Percentiles rank a stretch among this genome's conserved stretches.
These are phyloP conservation scores for Pseudozyma tsukubaensis DNA, from an alignment of 1,284 basidiomycete genomes.

Conservation along the genomic window DNA sequence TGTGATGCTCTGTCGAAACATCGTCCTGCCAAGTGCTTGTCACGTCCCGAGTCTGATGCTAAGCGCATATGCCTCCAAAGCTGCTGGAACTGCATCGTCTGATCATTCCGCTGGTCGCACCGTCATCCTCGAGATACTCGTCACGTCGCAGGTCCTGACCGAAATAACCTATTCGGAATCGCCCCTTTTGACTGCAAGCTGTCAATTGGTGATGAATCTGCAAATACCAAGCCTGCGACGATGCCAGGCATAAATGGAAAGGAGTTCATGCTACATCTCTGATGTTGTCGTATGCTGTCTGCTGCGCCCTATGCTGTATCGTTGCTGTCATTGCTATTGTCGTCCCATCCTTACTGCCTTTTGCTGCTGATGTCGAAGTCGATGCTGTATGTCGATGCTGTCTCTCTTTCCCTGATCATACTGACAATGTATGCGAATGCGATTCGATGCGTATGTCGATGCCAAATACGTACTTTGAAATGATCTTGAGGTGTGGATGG, in stretches of 20 bases:
- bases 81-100: too few species aligned
- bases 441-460: constrained; percentile 12
- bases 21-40: too few species aligned
- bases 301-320: neutral
- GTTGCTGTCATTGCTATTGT: neutral
- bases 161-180: too few species aligned
- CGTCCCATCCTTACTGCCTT: too few species aligned
- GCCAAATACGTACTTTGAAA: constrained; percentile 47
- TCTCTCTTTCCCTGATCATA: constrained; percentile 1
- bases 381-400: constrained; percentile 1
- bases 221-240: neutral
- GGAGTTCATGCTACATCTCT: neutral
- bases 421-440: constrained; percentile 9
- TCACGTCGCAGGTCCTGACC: too few species aligned
- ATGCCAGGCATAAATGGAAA: neutral
- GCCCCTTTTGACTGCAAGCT: neutral
- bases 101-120: too few species aligned
- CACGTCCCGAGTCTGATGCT: too few species aligned
- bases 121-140: too few species aligned
- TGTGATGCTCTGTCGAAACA: too few species aligned
- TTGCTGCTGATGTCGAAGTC: neutral
- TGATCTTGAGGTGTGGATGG: constrained; percentile 54
- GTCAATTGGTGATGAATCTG: neutral
- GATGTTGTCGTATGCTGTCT: neutral
- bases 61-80: too few species aligned